phyloP scores from a whole-genome alignment of 345 rosid species.

The Eucalyptus tenuipes region DNA sequence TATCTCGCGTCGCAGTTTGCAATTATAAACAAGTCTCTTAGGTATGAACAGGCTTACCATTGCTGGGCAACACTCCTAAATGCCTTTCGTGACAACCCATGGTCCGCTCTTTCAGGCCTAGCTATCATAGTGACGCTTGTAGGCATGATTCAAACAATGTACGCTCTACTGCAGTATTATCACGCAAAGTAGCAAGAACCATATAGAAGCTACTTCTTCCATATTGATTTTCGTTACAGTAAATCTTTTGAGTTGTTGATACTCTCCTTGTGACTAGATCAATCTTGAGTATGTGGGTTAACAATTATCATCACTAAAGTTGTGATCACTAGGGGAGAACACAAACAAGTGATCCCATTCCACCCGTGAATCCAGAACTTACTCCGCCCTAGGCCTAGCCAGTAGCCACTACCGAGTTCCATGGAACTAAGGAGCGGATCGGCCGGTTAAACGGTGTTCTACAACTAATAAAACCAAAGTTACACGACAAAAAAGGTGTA shows the following conservation, averaged over 20 bases:
- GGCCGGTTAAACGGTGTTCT: neutral
- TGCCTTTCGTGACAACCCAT: too few relatives aligned
- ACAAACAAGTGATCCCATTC: fast-evolving
- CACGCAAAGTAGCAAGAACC: neutral
- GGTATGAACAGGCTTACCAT: fast-evolving
- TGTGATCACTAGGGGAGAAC: neutral
- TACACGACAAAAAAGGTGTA: too few relatives aligned
- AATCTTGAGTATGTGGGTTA: neutral
- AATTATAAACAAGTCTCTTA: too few relatives aligned
- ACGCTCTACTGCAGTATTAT: neutral
- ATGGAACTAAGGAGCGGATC: neutral
- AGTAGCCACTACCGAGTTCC: neutral
- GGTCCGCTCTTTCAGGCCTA: fast-evolving
- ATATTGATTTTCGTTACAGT: neutral
- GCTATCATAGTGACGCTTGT: too few relatives aligned
- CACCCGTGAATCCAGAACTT: fast-evolving
- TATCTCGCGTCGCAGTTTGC: too few relatives aligned
- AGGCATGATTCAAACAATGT: neutral
- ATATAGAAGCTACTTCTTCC: too few relatives aligned
- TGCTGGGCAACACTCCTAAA: too few relatives aligned
- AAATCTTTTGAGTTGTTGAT: too few relatives aligned
- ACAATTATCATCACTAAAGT: neutral
- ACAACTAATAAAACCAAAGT: neutral
- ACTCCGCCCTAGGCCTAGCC: neutral
- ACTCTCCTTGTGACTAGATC: neutral